Base-by-base conservation (phyloP, 805 yeast genomes). In the Ogataea philodendri region DNA sequence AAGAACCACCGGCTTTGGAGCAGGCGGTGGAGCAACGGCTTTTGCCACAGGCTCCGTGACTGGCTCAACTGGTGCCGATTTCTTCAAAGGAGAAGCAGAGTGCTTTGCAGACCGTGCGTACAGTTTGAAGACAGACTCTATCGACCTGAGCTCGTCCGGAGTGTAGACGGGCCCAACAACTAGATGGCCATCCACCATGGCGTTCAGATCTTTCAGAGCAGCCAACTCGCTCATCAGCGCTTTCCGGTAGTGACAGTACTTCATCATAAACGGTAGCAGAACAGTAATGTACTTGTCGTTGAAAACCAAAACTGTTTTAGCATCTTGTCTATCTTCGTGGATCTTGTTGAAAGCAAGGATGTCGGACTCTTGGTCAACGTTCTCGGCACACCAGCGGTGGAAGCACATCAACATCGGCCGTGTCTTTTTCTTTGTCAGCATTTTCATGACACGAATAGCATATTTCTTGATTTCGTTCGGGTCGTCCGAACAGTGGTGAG, bases 351-450 rank as follows among this genome's bases (percentile, higher is more conserved):
- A 35, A 9, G 30, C 17, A 9, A 34, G 13, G 21, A 29, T 22
- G 14, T 16, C 35, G 14, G 28, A 17, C 20, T 21, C 10, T 15
- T 20, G 7, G 9, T 26, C 31, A 15, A 34, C 42, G 6, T 24
- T 35, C 26, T 22, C 41, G 23, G 15, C 15, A 29, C 41, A 39
- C 59, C 60, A 55, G 5, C 36, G 14, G 19, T 42, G 39, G 32
- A 42, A 50, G 7, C 47, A 36, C 28, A 39, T 41, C 5, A 51
- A 24, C 10, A 55, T 42, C 2, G 42, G 44, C 26, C 35, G 38
- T 5, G 48, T 49, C 25, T 56, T 56, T 24, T 37, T 32, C 31
- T 56, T 56, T 7, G 49, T 45, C 9, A 56, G 31, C 22, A 48
- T 50, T 26, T 31, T 41, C 15, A 55, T 37, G 14, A 44, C 53